These are phyloP conservation scores for Ophiognomonia clavigignenti-juglandacearum DNA, from an alignment of 2,329 filamentous ascomycete species.

Conservation along the genomic window DNA sequence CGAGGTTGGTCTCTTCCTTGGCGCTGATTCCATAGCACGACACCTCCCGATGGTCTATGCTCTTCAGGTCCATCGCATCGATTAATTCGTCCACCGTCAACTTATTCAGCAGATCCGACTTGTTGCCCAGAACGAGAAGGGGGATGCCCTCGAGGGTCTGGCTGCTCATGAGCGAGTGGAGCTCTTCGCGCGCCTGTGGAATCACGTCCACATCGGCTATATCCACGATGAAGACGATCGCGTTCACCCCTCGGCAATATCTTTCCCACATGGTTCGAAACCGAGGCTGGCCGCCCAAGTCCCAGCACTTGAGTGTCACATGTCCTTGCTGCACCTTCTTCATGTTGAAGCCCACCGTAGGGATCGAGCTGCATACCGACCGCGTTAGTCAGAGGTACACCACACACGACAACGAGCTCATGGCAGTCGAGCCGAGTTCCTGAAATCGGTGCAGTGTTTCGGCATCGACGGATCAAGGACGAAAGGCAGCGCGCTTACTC, in stretches of 20 bases:
- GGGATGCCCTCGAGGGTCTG: slow-evolving; percentile 84
- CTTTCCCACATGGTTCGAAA: slow-evolving; percentile 99
- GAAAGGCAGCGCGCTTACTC: slow-evolving; percentile 64
- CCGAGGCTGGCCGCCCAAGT: slow-evolving; percentile 91
- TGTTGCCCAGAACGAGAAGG: slow-evolving; percentile 91
- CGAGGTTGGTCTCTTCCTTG: slow-evolving; percentile 97
- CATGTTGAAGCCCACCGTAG: slow-evolving; percentile 98
- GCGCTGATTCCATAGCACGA: slow-evolving; percentile 98
- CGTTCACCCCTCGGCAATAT: slow-evolving; percentile 95
- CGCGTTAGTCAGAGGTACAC: slow-evolving; percentile 23
- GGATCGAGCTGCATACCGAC: slow-evolving; percentile 71
- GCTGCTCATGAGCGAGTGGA: slow-evolving; percentile 83
- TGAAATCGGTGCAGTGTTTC: slow-evolving; percentile 18
- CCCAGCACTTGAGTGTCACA: slow-evolving; percentile 98
- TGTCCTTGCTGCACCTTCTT: slow-evolving; percentile 97
- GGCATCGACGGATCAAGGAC: slow-evolving; percentile 6
- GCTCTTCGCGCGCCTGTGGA: slow-evolving; percentile 82
- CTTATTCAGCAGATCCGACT: slow-evolving; percentile 89
- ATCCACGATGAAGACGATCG: slow-evolving; percentile 97
- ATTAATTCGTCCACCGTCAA: slow-evolving; percentile 93
- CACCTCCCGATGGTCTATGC: slow-evolving; percentile 86
- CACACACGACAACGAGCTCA: slow-evolving; percentile 28
- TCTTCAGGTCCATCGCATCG: slow-evolving; percentile 83
- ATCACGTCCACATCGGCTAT: slow-evolving; percentile 80
- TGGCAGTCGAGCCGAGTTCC: slow-evolving; percentile 6